phyloP scores from a whole-genome alignment of 768 basidiomycete genomes.

The Agrocybe pediades region DNA sequence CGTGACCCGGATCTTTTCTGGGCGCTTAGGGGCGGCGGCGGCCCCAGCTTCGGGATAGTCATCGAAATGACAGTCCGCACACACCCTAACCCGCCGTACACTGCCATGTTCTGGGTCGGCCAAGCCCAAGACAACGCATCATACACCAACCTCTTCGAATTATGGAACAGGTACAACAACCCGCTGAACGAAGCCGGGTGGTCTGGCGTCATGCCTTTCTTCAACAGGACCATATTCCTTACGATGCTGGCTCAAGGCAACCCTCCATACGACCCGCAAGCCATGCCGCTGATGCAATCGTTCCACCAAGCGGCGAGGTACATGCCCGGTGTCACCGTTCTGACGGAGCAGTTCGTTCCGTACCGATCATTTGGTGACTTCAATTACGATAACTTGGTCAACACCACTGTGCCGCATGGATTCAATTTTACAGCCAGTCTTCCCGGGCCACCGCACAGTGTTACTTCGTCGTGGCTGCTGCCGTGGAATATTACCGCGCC shows the following conservation, averaged over 20 bases:
- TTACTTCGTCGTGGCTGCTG: background rate
- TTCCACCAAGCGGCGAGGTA: background rate
- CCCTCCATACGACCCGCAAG: background rate
- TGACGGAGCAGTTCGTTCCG: background rate
- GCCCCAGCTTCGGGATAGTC: conserved; percentile 25
- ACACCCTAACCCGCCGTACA: conserved; percentile 6
- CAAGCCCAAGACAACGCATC: background rate
- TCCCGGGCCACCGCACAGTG: background rate
- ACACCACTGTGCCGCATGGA: background rate
- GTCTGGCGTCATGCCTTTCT: conserved; percentile 4
- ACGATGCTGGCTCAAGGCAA: background rate
- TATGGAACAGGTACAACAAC: background rate
- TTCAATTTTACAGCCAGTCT: background rate
- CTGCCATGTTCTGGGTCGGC: conserved; percentile 1
- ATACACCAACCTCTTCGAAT: background rate
- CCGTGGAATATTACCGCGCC: background rate
- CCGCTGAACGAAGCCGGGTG: background rate
- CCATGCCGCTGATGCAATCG: background rate
- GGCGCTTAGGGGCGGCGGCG: conserved; percentile 42
- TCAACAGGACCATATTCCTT: background rate
- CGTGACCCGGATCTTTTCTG: conserved; percentile 45
- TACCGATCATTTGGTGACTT: background rate
- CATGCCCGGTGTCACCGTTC: background rate
- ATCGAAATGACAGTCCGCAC: conserved; percentile 17
- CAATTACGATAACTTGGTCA: background rate